These are phyloP conservation scores for Bretschneidera sinensis DNA, from an alignment of 345 rosid species.

Conservation along the genomic window DNA sequence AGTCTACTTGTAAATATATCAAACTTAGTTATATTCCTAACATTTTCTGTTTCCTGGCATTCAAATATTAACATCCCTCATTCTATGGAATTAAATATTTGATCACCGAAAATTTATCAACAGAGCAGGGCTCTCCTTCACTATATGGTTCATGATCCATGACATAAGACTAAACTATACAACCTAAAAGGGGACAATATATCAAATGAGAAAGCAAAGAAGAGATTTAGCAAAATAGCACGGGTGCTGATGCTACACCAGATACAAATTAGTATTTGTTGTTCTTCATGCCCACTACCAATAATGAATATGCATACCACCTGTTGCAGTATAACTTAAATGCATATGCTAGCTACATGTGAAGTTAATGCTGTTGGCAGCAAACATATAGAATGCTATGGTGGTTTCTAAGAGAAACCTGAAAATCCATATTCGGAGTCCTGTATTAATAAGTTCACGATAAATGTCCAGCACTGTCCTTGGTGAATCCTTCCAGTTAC, in stretches of 20 bases:
- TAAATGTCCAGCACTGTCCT: slow-evolving; percentile 70
- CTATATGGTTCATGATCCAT: no score
- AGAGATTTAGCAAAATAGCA: background rate
- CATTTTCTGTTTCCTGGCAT: no score
- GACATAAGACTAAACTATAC: no score
- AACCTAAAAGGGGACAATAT: no score
- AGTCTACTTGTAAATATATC: no score
- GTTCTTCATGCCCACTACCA: slow-evolving; percentile 1
- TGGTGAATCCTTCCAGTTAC: slow-evolving; percentile 69
- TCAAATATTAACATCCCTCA: no score
- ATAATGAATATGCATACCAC: background rate
- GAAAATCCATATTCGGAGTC: slow-evolving; percentile 91
- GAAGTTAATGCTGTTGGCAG: background rate
- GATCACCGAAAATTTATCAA: no score
- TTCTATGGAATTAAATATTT: no score
- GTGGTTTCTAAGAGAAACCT: slow-evolving; percentile 40
- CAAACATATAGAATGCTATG: background rate
- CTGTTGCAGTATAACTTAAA: background rate
- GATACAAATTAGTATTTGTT: background rate
- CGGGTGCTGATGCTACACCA: background rate
- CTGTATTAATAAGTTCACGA: slow-evolving; percentile 63
- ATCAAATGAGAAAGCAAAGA: no score
- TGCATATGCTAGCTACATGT: background rate
- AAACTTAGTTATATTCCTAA: no score
- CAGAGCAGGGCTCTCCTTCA: no score